Evolutionary conservation across 306 rosid genomes (phyloP).

Genomic region (Vicia faba): DNA sequence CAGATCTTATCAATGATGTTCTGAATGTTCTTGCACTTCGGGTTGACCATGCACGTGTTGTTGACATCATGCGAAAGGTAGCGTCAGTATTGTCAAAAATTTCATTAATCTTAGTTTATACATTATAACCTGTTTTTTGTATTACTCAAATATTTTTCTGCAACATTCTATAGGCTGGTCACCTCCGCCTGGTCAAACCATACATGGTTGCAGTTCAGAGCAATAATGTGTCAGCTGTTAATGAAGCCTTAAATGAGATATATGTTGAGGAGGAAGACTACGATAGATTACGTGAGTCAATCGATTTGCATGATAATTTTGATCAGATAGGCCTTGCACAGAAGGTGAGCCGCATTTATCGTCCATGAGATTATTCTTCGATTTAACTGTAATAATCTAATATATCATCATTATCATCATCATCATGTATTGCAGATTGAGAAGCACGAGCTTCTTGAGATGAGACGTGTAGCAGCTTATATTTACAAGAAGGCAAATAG

Average conservation of each 20-base stretch:
- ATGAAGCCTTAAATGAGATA: conserved; percentile 95
- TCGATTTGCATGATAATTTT: conserved; percentile 93
- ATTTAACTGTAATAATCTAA: conserved; percentile 32
- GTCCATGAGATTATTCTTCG: conserved; percentile 16
- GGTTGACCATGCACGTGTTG: conserved; percentile 98
- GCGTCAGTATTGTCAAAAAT: conserved; percentile 13
- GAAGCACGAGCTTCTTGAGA: conserved; percentile 96
- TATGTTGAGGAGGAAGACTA: conserved; percentile 99
- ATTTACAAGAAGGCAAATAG: conserved; percentile 98
- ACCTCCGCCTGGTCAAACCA: conserved; percentile 95
- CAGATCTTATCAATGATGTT: conserved; percentile 95
- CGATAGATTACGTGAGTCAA: conserved; percentile 97
- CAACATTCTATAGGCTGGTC: conserved; percentile 71
- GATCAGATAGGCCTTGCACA: conserved; percentile 99
- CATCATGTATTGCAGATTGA: conserved; percentile 68
- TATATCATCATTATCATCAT: conserved; percentile 21
- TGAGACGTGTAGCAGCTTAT: conserved; percentile 99
- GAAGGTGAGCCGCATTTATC: conserved; percentile 60
- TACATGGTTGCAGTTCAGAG: conserved; percentile 99
- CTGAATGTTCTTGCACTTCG: conserved; percentile 97
- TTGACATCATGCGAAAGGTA: conserved; percentile 98
- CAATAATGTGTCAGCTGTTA: conserved; percentile 95
- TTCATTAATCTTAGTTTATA: conserved; percentile 13
- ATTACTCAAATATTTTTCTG: conserved; percentile 27
- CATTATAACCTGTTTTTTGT: background rate